phyloP scores from a whole-genome alignment of 345 rosid species.

The Citrus australasica region DNA sequence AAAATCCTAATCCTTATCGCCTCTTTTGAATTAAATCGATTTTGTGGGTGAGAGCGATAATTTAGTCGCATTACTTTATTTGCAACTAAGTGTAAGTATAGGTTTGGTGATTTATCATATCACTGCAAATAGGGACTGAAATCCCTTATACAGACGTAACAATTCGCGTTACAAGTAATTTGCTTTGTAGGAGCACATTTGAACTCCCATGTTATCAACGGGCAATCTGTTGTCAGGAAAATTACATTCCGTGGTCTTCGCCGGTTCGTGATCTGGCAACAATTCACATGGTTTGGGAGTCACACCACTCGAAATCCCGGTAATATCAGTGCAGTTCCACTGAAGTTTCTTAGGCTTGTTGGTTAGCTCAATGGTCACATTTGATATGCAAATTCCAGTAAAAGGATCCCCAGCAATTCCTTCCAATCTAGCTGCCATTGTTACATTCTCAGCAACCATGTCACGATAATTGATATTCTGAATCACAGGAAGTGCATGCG shows the following conservation, averaged over 20 bases:
- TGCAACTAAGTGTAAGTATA: neutral
- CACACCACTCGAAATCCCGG: constrained; percentile 58
- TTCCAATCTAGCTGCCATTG: constrained; percentile 54
- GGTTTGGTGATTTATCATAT: neutral
- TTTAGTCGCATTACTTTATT: neutral
- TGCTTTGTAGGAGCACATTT: constrained; percentile 37
- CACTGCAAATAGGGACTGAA: constrained; percentile 2
- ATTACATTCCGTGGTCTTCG: constrained; percentile 33
- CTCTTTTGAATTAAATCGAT: neutral
- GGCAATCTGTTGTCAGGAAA: constrained; percentile 63
- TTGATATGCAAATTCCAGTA: constrained; percentile 75
- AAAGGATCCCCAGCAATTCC: constrained; percentile 62
- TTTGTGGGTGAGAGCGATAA: neutral
- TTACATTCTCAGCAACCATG: constrained; percentile 70
- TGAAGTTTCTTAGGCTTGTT: constrained; percentile 49
- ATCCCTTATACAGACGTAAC: neutral
- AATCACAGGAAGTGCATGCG: constrained; percentile 63
- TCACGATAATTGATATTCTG: constrained; percentile 64
- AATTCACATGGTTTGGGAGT: constrained; percentile 54
- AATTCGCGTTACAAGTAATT: constrained; percentile 24
- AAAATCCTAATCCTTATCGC: neutral
- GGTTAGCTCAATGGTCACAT: constrained; percentile 51
- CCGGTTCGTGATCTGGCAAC: constrained; percentile 43
- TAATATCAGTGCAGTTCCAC: constrained; percentile 78
- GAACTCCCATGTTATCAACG: constrained; percentile 40